Conservation (phyloP, 495 filamentous ascomycete species). For the Hyphodiscus hymeniophilus region DNA sequence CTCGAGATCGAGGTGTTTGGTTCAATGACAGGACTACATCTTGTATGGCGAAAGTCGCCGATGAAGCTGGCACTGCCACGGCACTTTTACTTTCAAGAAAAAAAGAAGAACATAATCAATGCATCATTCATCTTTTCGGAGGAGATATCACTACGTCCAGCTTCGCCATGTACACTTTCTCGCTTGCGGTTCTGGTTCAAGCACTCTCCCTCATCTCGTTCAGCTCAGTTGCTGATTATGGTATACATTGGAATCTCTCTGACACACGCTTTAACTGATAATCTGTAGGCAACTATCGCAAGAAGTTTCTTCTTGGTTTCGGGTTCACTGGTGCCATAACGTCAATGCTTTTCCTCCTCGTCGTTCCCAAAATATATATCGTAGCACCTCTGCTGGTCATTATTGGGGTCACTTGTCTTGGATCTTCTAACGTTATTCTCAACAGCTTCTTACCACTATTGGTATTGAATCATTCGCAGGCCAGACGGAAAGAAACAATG, state of each 20-base stretch:
- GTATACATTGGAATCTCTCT: conserved; percentile 5
- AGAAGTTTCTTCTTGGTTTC: conserved; percentile 74
- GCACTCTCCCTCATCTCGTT: conserved; percentile 90
- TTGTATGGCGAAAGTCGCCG: conserved; percentile 42
- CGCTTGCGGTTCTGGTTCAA: conserved; percentile 80
- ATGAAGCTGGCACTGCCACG: conserved; percentile 3
- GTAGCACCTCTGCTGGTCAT: conserved; percentile 77
- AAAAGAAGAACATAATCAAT: conserved; percentile 47
- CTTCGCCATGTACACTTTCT: conserved; percentile 98
- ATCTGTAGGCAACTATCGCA: conserved; percentile 68
- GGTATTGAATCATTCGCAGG: conserved; percentile 60
- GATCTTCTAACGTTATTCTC: conserved; percentile 75
- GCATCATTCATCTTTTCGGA: conserved; percentile 74
- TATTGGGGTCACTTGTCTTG: conserved; percentile 82
- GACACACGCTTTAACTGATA: background rate
- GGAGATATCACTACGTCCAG: conserved; percentile 88
- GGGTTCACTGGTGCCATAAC: conserved; percentile 70
- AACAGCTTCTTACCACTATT: conserved; percentile 78
- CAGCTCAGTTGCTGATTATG: conserved; percentile 87
- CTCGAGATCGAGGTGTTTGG: conserved; percentile 78
- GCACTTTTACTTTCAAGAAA: conserved; percentile 14
- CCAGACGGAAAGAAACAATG: background rate
- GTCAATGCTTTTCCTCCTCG: conserved; percentile 83
- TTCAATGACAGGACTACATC: conserved; percentile 64
- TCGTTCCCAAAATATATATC: conserved; percentile 66